These are phyloP conservation scores for Saccharomyces hybrid DNA, from an alignment of 1,139 yeast species.

Conservation along the genomic window DNA sequence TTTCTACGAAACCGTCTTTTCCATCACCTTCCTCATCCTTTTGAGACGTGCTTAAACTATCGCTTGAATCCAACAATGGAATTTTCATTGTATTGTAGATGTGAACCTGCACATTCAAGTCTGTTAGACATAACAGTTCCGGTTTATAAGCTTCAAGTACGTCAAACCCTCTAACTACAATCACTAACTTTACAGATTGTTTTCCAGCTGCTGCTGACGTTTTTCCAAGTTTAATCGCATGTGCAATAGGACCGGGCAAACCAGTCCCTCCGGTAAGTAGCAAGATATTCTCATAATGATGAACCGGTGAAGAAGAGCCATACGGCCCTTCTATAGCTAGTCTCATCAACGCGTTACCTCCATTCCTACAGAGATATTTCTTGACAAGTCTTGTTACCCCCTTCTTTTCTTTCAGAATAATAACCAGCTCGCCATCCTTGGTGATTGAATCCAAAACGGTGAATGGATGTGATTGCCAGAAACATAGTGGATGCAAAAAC, in stretches of 20 bases:
- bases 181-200: conserved; percentile 1
- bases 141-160: conserved; percentile 3
- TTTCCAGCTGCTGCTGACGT: neutral
- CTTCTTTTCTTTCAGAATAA: conserved; percentile 42
- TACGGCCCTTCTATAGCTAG: conserved; percentile 60
- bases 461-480: conserved; percentile 72
- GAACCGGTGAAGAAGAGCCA: conserved; percentile 31
- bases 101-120: conserved; percentile 15
- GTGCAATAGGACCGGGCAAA: conserved; percentile 48
- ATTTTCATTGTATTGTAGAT: neutral
- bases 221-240: conserved; percentile 16
- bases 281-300: conserved; percentile 42
- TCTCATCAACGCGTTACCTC: conserved; percentile 24
- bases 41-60: neutral
- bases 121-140: conserved; percentile 31
- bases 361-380: conserved; percentile 19
- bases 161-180: conserved; percentile 3
- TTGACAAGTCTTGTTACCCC: conserved; percentile 38
- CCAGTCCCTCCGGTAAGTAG: conserved; percentile 71
- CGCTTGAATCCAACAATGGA: neutral
- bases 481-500: conserved; percentile 33
- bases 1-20: neutral
- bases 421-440: conserved; percentile 32
- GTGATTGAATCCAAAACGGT: conserved; percentile 38
- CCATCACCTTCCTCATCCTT: neutral